Base-by-base conservation (phyloP, 129 eudicot genomes). In the Chrysanthemum seticuspe region DNA sequence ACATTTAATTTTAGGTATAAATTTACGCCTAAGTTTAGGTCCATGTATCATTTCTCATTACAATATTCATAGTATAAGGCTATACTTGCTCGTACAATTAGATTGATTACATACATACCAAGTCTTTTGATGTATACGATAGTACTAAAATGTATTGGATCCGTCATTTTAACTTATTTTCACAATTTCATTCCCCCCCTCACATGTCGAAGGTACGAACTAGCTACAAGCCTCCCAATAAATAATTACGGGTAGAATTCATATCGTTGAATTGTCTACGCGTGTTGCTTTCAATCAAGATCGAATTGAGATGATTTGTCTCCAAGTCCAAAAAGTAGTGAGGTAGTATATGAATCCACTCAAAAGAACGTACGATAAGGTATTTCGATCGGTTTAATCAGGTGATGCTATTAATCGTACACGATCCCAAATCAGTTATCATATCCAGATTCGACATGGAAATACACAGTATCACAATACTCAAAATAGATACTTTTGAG, bases 181-280 rank as follows among this genome's bases (percentile, higher is more conserved):
- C 31, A 29, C 31, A 23, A 23, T 23, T 23, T 23, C 1, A 1
- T 23, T 19, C 21, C 21, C 21, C 21, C 21, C 21, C 36, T 60
- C 44, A 25, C 62, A 50, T 18, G 60, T 68, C 51, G 45, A 47
- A 21, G 57, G 18, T 19, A 13, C 21, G 21, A 19, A 19, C 21
- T 19, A 19, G 21, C 21, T 19, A 19, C 51, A 23, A 67, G 3
- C 73, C 62, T 52, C 73, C 73, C 73, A 69, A 51, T 69, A 51
- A 69, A 69, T 31, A 1, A 34, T 34, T 34, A 34, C 7, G 7
- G 40, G 40, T 34, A 34, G 40, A 34, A 34, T 34, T 34, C 40
- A 34, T 4, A 4, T 34, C 40, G 7, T 34, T 69, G 62, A 12
- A 4, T 19, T 3, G 13, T 19, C 47, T 21, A 50, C 19, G 23